A percentile compares a stretch with the other conserved stretches of the same genome.
Evolutionary conservation across 805 yeast genomes (phyloP).

Genomic region (Jamesozyma gamospora): DNA sequence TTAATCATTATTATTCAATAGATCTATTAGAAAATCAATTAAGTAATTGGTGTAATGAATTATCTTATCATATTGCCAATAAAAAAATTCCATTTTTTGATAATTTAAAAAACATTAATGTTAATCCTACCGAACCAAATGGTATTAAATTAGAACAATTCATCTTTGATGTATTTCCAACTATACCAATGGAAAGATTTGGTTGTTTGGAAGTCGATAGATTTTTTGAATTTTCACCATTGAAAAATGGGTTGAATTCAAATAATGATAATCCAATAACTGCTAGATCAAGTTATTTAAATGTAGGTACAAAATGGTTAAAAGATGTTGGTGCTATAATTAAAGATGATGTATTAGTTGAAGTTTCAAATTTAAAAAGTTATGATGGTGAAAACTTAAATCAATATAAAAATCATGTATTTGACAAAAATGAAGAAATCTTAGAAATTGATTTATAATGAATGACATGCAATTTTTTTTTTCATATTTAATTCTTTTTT

Average conservation of each 20-base stretch:
- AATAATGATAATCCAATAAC: constrained; percentile 77
- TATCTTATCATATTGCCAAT: constrained; percentile 92
- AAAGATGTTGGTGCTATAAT: constrained; percentile 56
- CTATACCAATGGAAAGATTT: constrained; percentile 57
- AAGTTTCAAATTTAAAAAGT: constrained; percentile 66
- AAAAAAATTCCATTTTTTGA: constrained; percentile 71
- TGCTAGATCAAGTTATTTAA: constrained; percentile 54
- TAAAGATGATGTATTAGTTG: constrained; percentile 44
- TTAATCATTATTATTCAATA: constrained; percentile 88
- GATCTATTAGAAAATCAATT: constrained; percentile 52
- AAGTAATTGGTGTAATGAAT: constrained; percentile 56
- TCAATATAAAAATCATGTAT: constrained; percentile 39
- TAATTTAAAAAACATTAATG: constrained; percentile 34
- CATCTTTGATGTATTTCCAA: constrained; percentile 90
- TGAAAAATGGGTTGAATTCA: constrained; percentile 85
- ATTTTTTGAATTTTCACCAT: constrained; percentile 78
- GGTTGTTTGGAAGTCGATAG: constrained; percentile 91
- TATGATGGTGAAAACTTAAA: constrained; percentile 69
- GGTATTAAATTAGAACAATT: constrained; percentile 95
- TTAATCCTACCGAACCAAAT: constrained; percentile 63
- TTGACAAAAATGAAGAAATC: constrained; percentile 20
- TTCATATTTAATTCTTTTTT: no score
- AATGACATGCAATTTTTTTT: no score
- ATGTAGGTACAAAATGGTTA: constrained; percentile 69
- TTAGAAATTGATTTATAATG: no score